A percentile compares a stretch with the other conserved stretches of the same genome.
Conservation (phyloP, 1,284 basidiomycete genomes). For the Pulveroboletus ridleyi region DNA sequence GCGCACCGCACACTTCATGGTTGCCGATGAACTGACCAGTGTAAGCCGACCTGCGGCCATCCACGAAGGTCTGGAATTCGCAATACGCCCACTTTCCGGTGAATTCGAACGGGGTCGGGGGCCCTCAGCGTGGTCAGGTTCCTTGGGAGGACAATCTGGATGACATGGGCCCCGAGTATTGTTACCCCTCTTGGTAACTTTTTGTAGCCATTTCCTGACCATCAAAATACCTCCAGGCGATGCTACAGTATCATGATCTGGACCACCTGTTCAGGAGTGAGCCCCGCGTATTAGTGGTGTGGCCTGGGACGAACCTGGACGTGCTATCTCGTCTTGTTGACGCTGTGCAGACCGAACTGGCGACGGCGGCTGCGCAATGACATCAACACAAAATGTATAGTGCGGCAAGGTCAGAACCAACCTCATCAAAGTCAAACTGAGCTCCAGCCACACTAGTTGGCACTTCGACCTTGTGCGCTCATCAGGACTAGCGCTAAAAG, state of each 20-base stretch:
- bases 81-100: too few relatives aligned
- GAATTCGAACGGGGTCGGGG: not conserved
- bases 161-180: not conserved
- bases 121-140: too few relatives aligned
- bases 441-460: not conserved
- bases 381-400: not conserved
- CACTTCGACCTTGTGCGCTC: not conserved
- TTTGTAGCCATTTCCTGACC: not conserved
- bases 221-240: not conserved
- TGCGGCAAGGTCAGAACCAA: not conserved
- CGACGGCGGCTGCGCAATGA: slow-evolving; percentile 6
- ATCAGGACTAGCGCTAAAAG: not conserved
- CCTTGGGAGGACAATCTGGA: not conserved
- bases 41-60: not conserved
- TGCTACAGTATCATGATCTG: not conserved
- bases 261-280: too few relatives aligned
- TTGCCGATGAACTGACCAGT: not conserved
- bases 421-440: slow-evolving; percentile 5
- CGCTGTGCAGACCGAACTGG: not conserved
- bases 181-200: not conserved
- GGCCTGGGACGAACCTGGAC: too few relatives aligned
- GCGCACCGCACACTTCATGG: not conserved
- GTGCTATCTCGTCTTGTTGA: not conserved
- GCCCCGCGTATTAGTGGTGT: not conserved
- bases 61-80: not conserved